Evolutionary conservation across 495 filamentous ascomycete species (phyloP), one percentile per base, ranked within the genome.

Genomic region (Rhypophila decipiens): DNA sequence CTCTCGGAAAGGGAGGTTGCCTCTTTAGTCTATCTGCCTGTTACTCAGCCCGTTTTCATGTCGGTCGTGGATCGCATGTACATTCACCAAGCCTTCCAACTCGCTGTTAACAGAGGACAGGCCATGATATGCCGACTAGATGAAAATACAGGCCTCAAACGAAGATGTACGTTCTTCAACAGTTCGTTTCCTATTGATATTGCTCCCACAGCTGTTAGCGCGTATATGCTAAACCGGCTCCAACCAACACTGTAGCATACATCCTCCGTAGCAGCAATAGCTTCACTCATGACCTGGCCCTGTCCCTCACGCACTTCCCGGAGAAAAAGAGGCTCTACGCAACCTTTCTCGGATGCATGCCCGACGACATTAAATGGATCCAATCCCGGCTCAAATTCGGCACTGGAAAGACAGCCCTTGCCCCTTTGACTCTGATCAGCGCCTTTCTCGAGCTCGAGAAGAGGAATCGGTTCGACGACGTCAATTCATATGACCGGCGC

Each of bases 401-500:
- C 31, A 35, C 31, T 11, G 31, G 31, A 5, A 35, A 35, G 31
- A 35, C 31, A 15, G 31, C 17, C 17, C 31, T 35, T 5, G 31
- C 31, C 31, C 31, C 31, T 15, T 15, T 35, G 2, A 35, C 31
- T 5, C 31, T 35, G 2, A 35, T 35, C 31, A 35, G 31, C 31
- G 31, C 31, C 31, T 35, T 35, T 15, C 17, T 35, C 12, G 31
- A 35, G 5, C 31, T 35, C 12, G 31, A 35, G 18, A 50, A 50
- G 19, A 17, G 37, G 7, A n/a, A 38, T 0, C 39, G 47, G 19
- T 50, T 50, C 39, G 39, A 50, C 10, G 34, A 50, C n/a, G 39
- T 50, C 21, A 22, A 44, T 29, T 33, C 20, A 5, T 36, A 50
- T 17, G 47, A 22, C 18, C 34, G 44, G n/a, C 39, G 17, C 3